phyloP scores from a whole-genome alignment of 495 filamentous ascomycete species.

The Penicillium verhagenii region DNA sequence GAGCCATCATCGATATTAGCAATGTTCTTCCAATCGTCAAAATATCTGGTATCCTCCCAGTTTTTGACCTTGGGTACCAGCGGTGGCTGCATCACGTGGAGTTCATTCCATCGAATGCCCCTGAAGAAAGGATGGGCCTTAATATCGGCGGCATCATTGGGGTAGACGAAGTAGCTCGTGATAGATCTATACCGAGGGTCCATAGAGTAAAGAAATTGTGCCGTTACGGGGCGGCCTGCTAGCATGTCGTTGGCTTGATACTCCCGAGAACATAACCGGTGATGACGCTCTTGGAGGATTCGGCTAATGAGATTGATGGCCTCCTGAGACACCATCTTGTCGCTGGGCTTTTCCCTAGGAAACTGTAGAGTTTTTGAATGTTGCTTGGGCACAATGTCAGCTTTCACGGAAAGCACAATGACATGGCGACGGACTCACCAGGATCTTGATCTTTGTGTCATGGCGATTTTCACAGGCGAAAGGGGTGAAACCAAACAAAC shows the following conservation, averaged over 20 bases:
- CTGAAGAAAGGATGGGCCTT: conserved; percentile 74
- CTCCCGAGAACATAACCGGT: conserved; percentile 68
- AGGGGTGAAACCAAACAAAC: conserved; percentile 85
- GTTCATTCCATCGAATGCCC: conserved; percentile 63
- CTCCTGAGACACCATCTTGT: conserved; percentile 54
- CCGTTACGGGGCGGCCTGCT: conserved; percentile 30
- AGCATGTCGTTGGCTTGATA: conserved; percentile 65
- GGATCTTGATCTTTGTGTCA: conserved; percentile 76
- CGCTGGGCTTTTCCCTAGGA: conserved; percentile 53
- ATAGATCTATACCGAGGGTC: conserved; percentile 32
- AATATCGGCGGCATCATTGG: conserved; percentile 75
- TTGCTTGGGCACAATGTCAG: conserved; percentile 29
- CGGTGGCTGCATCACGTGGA: conserved; percentile 69
- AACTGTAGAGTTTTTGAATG: conserved; percentile 58
- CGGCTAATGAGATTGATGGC: conserved; percentile 72
- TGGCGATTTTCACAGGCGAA: conserved; percentile 80
- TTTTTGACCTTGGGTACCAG: conserved; percentile 69
- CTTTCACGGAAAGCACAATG: neutral
- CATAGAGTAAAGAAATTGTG: conserved; percentile 34
- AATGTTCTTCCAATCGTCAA: conserved; percentile 75
- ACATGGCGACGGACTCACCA: conserved; percentile 50
- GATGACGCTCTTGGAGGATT: conserved; percentile 74
- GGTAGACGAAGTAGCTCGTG: conserved; percentile 65
- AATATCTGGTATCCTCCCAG: conserved; percentile 84
- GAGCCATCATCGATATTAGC: conserved; percentile 47